A percentile compares a stretch with the other conserved stretches of the same genome.
These are phyloP conservation scores for Leishmania martiniquensis DNA, from an alignment of 208 protist species.

Conservation along the genomic window DNA sequence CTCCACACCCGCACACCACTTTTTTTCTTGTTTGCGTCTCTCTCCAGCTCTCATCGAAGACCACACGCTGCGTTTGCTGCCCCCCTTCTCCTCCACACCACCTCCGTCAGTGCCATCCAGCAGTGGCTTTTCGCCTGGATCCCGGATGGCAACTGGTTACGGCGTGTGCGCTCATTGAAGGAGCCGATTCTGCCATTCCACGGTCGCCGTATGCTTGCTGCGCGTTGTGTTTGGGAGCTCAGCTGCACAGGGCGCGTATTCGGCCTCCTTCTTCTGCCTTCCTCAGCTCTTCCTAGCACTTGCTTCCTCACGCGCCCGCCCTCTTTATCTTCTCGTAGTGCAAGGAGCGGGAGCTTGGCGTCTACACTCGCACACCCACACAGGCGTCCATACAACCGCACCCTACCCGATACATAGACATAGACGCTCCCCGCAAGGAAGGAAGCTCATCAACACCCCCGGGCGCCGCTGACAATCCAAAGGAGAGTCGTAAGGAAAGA, in stretches of 20 bases:
- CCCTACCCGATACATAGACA: background rate
- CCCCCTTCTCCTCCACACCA: no score
- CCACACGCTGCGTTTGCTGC: no score
- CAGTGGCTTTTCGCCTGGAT: no score
- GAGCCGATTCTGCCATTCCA: no score
- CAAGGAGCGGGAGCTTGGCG: background rate
- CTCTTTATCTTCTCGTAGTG: background rate
- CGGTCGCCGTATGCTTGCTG: background rate
- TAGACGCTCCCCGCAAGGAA: background rate
- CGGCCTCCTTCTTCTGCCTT: background rate
- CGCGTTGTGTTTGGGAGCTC: background rate
- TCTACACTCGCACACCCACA: background rate
- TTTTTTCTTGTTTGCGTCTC: no score
- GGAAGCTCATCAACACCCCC: background rate
- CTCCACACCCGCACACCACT: no score
- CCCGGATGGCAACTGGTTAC: no score
- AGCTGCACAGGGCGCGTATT: background rate
- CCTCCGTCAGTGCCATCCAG: no score
- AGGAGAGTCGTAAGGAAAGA: background rate
- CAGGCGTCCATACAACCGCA: background rate
- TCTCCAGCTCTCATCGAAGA: no score
- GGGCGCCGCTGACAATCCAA: no score
- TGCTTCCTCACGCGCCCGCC: no score
- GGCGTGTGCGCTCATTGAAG: no score
- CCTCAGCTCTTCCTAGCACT: background rate